Conservation (phyloP, 192 early-diverging fungal genomes). For the Obelidium mucronatum region DNA sequence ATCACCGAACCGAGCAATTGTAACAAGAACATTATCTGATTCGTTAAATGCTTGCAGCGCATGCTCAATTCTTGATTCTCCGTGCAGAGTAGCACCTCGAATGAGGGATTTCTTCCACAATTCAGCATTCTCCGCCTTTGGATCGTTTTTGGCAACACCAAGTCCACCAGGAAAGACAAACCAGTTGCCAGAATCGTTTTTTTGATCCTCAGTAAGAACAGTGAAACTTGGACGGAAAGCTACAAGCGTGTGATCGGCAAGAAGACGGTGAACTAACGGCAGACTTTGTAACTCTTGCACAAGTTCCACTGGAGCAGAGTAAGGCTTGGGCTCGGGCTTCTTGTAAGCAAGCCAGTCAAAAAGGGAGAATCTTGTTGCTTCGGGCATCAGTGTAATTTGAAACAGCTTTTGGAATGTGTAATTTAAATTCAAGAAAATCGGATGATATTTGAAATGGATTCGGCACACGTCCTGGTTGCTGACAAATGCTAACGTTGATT, state of each 20-base stretch:
- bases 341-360: not conserved
- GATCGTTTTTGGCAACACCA: not conserved
- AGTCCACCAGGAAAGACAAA: not conserved
- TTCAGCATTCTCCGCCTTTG: not conserved
- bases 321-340: not conserved
- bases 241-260: not conserved
- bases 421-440: no score
- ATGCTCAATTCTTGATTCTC: slow-evolving; percentile 22
- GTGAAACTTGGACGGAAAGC: slow-evolving; percentile 1
- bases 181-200: not conserved
- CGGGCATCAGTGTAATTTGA: no score
- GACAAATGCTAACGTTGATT: no score
- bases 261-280: not conserved
- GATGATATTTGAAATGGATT: no score
- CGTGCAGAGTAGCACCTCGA: slow-evolving; percentile 28
- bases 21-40: slow-evolving; percentile 23
- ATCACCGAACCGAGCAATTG: slow-evolving; percentile 17
- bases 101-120: not conserved
- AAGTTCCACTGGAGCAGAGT: not conserved
- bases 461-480: no score
- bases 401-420: no score
- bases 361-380: no score
- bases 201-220: not conserved
- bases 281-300: slow-evolving; percentile 9
- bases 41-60: not conserved